phyloP scores from a whole-genome alignment of 1,284 basidiomycete species.

The Tilletia walkeri region DNA sequence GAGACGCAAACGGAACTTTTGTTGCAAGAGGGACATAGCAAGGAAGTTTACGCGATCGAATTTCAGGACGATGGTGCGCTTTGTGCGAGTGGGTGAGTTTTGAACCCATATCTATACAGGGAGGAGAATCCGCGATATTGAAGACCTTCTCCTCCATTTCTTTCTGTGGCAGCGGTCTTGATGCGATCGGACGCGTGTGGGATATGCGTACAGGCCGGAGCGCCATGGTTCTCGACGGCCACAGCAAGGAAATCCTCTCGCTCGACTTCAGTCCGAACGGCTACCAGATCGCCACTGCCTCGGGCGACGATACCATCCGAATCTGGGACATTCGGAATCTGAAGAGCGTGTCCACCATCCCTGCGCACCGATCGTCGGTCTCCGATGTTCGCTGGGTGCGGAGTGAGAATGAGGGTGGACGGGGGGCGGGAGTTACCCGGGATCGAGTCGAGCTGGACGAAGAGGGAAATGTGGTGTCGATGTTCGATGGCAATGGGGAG shows the following conservation, averaged over 20 bases:
- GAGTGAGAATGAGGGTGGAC: constrained; percentile 45
- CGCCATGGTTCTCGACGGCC: constrained; percentile 96
- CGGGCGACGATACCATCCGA: constrained; percentile 93
- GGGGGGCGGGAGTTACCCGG: background rate
- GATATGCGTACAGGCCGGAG: constrained; percentile 91
- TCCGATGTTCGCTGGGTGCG: constrained; percentile 93
- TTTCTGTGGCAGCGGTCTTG: constrained; percentile 70
- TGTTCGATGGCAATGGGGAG: background rate
- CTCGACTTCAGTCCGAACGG: constrained; percentile 94
- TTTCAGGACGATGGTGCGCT: constrained; percentile 95
- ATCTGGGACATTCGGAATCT: constrained; percentile 97
- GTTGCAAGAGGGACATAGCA: constrained; percentile 93
- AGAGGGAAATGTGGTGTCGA: constrained; percentile 49
- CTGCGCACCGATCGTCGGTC: constrained; percentile 89
- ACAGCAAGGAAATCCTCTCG: constrained; percentile 86
- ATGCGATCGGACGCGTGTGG: constrained; percentile 96
- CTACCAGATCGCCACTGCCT: constrained; percentile 93
- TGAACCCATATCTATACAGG: background rate
- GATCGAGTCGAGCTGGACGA: constrained; percentile 52
- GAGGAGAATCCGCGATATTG: no score
- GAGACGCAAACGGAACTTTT: constrained; percentile 75
- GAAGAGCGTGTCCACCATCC: constrained; percentile 89
- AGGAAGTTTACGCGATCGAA: constrained; percentile 90
- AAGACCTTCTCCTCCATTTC: background rate
- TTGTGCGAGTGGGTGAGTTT: constrained; percentile 77